These are phyloP conservation scores for Sanghuangporus weigelae DNA, from an alignment of 1,284 basidiomycete genomes.

Conservation along the genomic window DNA sequence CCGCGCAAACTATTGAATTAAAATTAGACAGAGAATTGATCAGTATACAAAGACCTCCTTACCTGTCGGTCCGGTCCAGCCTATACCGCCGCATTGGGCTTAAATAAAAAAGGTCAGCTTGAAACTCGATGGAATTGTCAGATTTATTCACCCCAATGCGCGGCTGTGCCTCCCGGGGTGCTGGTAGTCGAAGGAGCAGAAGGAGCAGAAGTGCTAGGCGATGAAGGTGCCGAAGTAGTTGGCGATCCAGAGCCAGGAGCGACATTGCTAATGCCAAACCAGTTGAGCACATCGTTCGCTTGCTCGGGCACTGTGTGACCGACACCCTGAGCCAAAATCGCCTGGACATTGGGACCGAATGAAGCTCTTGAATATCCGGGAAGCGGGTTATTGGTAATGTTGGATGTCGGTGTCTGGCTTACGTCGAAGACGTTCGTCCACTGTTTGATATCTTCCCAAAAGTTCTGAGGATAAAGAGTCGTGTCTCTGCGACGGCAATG, in stretches of 20 bases:
- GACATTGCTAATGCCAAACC: conserved; percentile 30
- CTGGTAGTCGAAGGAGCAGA: neutral
- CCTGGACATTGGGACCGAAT: conserved; percentile 44
- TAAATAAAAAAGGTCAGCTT: neutral
- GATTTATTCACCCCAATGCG: neutral
- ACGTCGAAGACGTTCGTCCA: conserved; percentile 45
- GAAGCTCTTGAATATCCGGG: conserved; percentile 38
- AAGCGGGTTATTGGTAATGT: conserved; percentile 33
- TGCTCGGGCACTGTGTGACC: conserved; percentile 41
- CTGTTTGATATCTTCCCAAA: conserved; percentile 44
- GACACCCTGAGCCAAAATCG: conserved; percentile 37
- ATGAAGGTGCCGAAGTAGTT: neutral
- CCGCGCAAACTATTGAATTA: neutral
- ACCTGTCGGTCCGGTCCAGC: neutral
- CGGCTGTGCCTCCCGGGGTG: neutral
- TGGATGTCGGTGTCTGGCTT: conserved; percentile 34
- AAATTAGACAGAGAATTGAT: neutral
- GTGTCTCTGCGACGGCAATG: conserved; percentile 32
- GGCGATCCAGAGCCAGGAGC: neutral
- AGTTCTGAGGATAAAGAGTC: conserved; percentile 46
- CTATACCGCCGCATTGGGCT: neutral
- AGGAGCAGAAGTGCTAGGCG: neutral
- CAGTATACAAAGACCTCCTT: neutral
- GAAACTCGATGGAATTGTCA: neutral
- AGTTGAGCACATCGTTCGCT: conserved; percentile 32